Evolutionary conservation across 495 filamentous ascomycete genomes (phyloP).

Genomic region (Aspergillus carlsbadensis): DNA sequence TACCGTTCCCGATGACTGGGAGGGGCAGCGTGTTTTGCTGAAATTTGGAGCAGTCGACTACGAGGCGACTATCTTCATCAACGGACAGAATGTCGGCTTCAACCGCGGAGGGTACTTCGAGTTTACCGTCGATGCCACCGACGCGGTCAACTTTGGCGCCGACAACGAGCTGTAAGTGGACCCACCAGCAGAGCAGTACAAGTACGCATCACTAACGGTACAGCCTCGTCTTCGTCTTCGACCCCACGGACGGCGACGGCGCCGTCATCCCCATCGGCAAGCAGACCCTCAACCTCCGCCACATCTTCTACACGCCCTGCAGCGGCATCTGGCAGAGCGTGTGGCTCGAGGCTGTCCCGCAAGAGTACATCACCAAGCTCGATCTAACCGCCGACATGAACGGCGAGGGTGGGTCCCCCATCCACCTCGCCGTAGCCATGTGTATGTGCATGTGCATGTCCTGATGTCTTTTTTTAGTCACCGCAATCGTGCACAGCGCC

Average conservation of each 20-base stretch:
- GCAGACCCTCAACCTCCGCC: constrained; percentile 54
- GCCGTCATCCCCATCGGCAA: constrained; percentile 64
- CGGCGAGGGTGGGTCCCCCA: constrained; percentile 48
- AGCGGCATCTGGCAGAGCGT: constrained; percentile 70
- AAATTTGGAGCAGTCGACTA: constrained; percentile 72
- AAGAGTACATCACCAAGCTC: constrained; percentile 52
- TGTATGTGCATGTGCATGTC: background rate
- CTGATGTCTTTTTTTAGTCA: constrained; percentile 33
- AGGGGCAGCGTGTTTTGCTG: constrained; percentile 47
- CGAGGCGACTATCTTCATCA: constrained; percentile 63
- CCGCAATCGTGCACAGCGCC: constrained; percentile 47
- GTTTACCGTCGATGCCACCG: constrained; percentile 59
- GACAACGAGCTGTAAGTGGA: constrained; percentile 53
- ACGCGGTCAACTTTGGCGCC: constrained; percentile 37
- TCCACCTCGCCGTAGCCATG: no score
- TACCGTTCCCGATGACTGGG: constrained; percentile 49
- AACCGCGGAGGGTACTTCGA: constrained; percentile 63
- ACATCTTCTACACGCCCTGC: constrained; percentile 71
- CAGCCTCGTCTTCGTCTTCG: constrained; percentile 61
- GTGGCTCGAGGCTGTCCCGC: constrained; percentile 62
- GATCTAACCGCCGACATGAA: constrained; percentile 59
- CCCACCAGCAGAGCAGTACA: no score
- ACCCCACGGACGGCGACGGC: constrained; percentile 58
- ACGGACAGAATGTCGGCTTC: constrained; percentile 52
- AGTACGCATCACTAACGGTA: constrained; percentile 5